These are phyloP conservation scores for Discostella stelligera DNA, from an alignment of 352 stramenopile species.

Conservation along the genomic window DNA sequence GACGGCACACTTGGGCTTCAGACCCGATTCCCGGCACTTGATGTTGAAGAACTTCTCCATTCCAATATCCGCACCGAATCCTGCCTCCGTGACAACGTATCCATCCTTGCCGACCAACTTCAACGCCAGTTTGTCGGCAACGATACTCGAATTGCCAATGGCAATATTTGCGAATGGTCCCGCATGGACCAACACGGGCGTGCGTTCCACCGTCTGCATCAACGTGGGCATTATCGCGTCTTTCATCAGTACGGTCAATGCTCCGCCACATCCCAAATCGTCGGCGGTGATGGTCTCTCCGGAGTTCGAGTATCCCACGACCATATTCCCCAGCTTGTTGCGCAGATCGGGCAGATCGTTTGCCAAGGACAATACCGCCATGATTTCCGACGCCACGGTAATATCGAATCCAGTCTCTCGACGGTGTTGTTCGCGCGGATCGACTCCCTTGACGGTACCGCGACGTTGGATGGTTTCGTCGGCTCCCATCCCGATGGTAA, in stretches of 20 bases:
- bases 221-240: slow-evolving; percentile 95
- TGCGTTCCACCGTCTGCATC: slow-evolving; percentile 97
- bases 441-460: slow-evolving; percentile 41
- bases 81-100: slow-evolving; percentile 96
- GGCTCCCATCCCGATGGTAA: slow-evolving; percentile 88
- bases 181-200: slow-evolving; percentile 95
- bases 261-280: slow-evolving; percentile 94
- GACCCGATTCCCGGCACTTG: slow-evolving; percentile 93
- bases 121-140: slow-evolving; percentile 95
- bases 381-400: slow-evolving; percentile 96
- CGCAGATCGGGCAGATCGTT: slow-evolving; percentile 92
- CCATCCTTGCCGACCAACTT: slow-evolving; percentile 92
- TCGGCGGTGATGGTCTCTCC: slow-evolving; percentile 92
- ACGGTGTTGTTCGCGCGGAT: slow-evolving; percentile 57
- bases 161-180: slow-evolving; percentile 97
- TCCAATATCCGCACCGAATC: slow-evolving; percentile 96
- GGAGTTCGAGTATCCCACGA: slow-evolving; percentile 86
- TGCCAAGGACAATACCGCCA: slow-evolving; percentile 96
- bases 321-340: slow-evolving; percentile 91
- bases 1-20: slow-evolving; percentile 95
- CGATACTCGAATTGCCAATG: slow-evolving; percentile 95
- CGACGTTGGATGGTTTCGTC: slow-evolving; percentile 89
- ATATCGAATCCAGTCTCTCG: slow-evolving; percentile 89
- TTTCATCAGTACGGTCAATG: slow-evolving; percentile 96
- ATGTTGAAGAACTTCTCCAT: slow-evolving; percentile 98